Conservation (phyloP, 768 basidiomycete genomes). For the Strobilomyces dryophilus region DNA sequence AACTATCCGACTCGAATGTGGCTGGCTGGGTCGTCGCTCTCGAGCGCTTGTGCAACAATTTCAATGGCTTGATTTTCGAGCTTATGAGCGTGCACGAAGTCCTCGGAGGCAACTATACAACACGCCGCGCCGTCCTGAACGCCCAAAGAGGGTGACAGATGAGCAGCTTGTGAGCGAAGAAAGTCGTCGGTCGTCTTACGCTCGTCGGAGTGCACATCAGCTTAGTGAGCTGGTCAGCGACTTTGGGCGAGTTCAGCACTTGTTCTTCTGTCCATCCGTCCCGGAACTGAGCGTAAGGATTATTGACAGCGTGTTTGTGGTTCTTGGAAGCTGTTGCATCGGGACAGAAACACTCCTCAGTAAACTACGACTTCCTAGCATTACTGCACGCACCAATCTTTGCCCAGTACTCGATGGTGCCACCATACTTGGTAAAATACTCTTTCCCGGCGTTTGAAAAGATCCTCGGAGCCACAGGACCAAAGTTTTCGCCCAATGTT, state of each 20-base stretch:
- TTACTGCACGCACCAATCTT: constrained; percentile 53
- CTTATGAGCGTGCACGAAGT: constrained; percentile 64
- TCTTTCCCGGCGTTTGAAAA: constrained; percentile 73
- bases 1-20: constrained; percentile 62
- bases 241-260: constrained; percentile 59
- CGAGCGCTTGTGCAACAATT: constrained; percentile 63
- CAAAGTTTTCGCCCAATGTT: constrained; percentile 53
- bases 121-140: constrained; percentile 69
- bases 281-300: constrained; percentile 84
- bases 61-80: constrained; percentile 88
- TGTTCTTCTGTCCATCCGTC: constrained; percentile 76
- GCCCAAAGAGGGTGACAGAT: background rate
- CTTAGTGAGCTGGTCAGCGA: constrained; percentile 71
- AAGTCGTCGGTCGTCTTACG: too few species aligned
- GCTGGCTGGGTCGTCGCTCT: constrained; percentile 58
- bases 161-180: too few species aligned
- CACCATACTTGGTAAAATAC: constrained; percentile 74
- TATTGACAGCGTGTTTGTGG: constrained; percentile 75
- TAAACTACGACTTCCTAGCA: background rate
- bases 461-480: constrained; percentile 69
- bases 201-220: constrained; percentile 82
- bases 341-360: background rate
- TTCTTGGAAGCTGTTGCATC: constrained; percentile 68
- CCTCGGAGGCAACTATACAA: constrained; percentile 74
- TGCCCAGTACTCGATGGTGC: constrained; percentile 60